Evolutionary conservation across 495 filamentous ascomycete genomes (phyloP).

Genomic region (Margaritispora aquatica): DNA sequence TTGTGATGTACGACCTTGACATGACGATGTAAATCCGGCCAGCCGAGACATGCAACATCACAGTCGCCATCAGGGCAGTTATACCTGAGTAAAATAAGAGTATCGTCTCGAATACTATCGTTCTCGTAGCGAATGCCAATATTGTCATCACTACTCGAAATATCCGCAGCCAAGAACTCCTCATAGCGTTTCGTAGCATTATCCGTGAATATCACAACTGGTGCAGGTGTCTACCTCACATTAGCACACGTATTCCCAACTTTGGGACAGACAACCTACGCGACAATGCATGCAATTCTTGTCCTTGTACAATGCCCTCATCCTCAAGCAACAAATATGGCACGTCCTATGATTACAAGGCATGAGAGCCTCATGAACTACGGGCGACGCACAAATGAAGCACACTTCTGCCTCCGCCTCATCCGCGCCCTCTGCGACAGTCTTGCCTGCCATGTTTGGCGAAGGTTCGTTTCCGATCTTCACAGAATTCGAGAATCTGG

Average conservation of each 20-base stretch:
- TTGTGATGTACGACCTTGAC: conserved; percentile 75
- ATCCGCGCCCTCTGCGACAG: conserved; percentile 28
- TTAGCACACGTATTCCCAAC: not conserved
- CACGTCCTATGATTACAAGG: conserved; percentile 95
- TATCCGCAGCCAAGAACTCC: conserved; percentile 67
- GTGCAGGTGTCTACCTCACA: conserved; percentile 57
- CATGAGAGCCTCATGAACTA: conserved; percentile 76
- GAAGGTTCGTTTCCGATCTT: not conserved
- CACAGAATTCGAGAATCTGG: conserved; percentile 4
- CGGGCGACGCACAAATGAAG: conserved; percentile 90
- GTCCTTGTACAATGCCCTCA: conserved; percentile 90
- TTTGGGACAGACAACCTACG: conserved; percentile 41
- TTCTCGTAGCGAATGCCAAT: conserved; percentile 88
- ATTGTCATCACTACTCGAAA: conserved; percentile 68
- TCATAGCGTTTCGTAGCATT: conserved; percentile 72
- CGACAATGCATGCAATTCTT: conserved; percentile 93
- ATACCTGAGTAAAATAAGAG: conserved; percentile 78
- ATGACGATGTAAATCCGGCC: conserved; percentile 91
- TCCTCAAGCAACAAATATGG: conserved; percentile 85
- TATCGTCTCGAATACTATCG: conserved; percentile 81
- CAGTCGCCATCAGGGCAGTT: conserved; percentile 87
- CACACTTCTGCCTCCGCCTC: conserved; percentile 75
- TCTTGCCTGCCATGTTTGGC: not conserved
- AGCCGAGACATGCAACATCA: conserved; percentile 84
- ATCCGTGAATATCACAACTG: conserved; percentile 88